Evolutionary conservation across 2,329 filamentous ascomycete genomes (phyloP).

Genomic region (Botrytis medusae): DNA sequence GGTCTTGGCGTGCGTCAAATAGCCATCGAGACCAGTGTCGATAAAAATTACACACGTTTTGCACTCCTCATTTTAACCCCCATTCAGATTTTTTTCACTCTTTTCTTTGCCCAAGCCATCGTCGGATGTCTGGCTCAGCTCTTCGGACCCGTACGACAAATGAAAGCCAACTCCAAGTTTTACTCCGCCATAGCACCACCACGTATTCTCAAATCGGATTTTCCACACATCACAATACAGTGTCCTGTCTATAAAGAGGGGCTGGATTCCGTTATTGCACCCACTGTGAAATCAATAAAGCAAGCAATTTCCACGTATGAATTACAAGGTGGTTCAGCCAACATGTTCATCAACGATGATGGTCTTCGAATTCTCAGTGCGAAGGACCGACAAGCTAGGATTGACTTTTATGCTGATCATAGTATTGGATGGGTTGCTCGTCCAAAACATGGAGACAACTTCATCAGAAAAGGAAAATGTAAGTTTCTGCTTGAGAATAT

Average conservation of each 20-base stretch:
- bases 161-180: conserved; percentile 75
- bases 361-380: conserved; percentile 67
- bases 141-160: conserved; percentile 71
- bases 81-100: conserved; percentile 75
- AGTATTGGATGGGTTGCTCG: conserved; percentile 70
- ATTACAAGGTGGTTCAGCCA: conserved; percentile 73
- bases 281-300: conserved; percentile 76
- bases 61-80: conserved; percentile 66
- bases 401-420: conserved; percentile 68
- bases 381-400: conserved; percentile 60
- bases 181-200: conserved; percentile 72
- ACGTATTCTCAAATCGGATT: conserved; percentile 54
- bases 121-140: conserved; percentile 73
- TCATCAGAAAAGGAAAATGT: conserved; percentile 60
- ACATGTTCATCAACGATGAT: conserved; percentile 76
- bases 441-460: conserved; percentile 62
- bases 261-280: conserved; percentile 69
- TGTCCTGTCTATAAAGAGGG: conserved; percentile 89
- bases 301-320: conserved; percentile 76
- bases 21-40: conserved; percentile 66
- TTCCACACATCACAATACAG: conserved; percentile 79
- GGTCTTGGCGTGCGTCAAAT: conserved; percentile 70
- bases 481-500: conserved; percentile 23
- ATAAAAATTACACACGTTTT: conserved; percentile 61
- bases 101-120: conserved; percentile 79